Base-by-base conservation (phyloP, 169 alveolate genomes). In the Besnoitia besnoiti region DNA sequence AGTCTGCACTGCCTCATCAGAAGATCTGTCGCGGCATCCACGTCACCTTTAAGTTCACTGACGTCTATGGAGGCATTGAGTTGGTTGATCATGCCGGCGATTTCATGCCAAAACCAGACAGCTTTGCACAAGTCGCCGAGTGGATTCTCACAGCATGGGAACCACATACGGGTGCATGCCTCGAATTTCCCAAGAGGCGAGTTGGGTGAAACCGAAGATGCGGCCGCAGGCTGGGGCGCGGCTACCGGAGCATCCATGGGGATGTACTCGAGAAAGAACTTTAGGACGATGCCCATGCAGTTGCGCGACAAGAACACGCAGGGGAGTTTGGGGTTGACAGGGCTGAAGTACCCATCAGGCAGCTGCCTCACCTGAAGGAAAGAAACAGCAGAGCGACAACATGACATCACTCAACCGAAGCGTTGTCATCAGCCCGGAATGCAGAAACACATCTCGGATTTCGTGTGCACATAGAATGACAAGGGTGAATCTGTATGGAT, bases 231-330 rank as follows among this genome's bases (percentile, higher is more conserved):
- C 21, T 21, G 24, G 2, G 44, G n/a, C 1, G 80, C 80, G 39
- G 80, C 80, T 33, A 33, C 80, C 1, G 80, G 47, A 2, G 39
- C 55, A 0, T 40, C 85, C 51, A 35, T 37, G 49, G n/a, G 51
- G 5, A 21, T 37, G 27, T 35, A 39, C 19, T 39, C 85, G 51
- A 76, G 85, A 27, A 76, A 76, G 51, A 76, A 76, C 27, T 76
- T 37, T 35, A 76, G 12, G 37, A 40, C 85, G 85, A 76, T 40
- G 47, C 85, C 85, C 85, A 76, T 76, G 85, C 85, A 76, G 85
- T 76, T 76, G 16, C 85, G 47, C 55, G 49, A 51, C 3, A 76
- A 51, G 30, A 76, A 39, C 51, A 76, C 35, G 85, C 46, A 27
- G 30, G 85, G 85, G 46, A 76, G 85, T 51, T 1, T 21, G 19